Evolutionary conservation across 2,329 filamentous ascomycete genomes (phyloP).

Genomic region (Pestalotiopsis sp.): DNA sequence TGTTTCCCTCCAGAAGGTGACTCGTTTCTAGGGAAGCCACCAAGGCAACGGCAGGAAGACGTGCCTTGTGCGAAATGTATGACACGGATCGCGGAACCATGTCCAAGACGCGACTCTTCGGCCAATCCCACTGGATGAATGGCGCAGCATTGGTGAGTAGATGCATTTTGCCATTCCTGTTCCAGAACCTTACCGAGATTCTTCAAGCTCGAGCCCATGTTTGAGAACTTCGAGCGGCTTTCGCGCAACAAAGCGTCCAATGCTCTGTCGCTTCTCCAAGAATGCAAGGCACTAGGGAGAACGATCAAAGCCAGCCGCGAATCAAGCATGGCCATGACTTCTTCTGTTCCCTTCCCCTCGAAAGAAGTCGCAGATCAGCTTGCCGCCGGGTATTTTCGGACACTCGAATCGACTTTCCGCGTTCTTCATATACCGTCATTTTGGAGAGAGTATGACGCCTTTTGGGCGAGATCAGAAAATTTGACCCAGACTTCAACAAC

Average conservation of each 20-base stretch:
- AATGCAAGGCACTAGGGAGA: slow-evolving; percentile 56
- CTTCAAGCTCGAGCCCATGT: slow-evolving; percentile 44
- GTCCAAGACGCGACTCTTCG: slow-evolving; percentile 60
- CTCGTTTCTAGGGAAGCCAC: slow-evolving; percentile 25
- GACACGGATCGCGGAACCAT: slow-evolving; percentile 45
- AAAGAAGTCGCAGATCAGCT: slow-evolving; percentile 48
- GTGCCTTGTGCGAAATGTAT: slow-evolving; percentile 30
- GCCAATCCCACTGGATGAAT: slow-evolving; percentile 61
- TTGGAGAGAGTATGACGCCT: slow-evolving; percentile 47
- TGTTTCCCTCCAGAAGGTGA: neutral
- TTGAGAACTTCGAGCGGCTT: slow-evolving; percentile 45
- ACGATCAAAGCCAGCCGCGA: slow-evolving; percentile 52
- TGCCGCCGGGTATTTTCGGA: slow-evolving; percentile 51
- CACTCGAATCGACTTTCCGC: slow-evolving; percentile 49
- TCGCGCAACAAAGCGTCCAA: slow-evolving; percentile 40
- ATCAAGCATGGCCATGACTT: slow-evolving; percentile 49
- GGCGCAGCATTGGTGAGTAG: slow-evolving; percentile 45
- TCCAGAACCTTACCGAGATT: slow-evolving; percentile 13
- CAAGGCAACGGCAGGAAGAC: slow-evolving; percentile 27
- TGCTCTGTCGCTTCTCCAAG: slow-evolving; percentile 40
- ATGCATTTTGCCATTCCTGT: neutral
- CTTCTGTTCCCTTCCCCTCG: slow-evolving; percentile 47
- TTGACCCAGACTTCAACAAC: slow-evolving; percentile 28
- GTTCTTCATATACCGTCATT: slow-evolving; percentile 57
- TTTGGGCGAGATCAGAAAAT: slow-evolving; percentile 43